phyloP scores from a whole-genome alignment of 208 protist genomes.

The Porcisia hertigi region DNA sequence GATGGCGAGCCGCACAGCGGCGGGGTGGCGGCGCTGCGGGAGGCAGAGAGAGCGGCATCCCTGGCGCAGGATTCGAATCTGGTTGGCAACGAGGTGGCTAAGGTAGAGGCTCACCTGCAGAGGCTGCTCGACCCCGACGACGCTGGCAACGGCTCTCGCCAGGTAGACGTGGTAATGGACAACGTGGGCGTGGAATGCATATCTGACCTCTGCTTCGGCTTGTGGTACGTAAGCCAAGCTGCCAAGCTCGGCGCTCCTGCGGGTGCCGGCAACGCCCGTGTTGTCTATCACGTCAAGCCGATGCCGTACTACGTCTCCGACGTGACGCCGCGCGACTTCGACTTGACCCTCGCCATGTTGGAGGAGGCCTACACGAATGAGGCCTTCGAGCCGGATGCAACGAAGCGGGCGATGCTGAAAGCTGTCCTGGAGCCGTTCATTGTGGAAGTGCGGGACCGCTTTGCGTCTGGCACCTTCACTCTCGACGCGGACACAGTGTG shows the following conservation, averaged over 20 bases:
- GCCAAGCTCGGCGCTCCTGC: constrained; percentile 2
- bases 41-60: constrained; percentile 34
- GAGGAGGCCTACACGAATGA: constrained; percentile 31
- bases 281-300: constrained; percentile 81
- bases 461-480: constrained; percentile 41
- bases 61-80: constrained; percentile 51
- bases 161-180: constrained; percentile 88
- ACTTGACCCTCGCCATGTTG: constrained; percentile 45
- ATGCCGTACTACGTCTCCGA: constrained; percentile 93
- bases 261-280: constrained; percentile 22
- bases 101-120: constrained; percentile 43
- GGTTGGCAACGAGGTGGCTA: constrained; percentile 64
- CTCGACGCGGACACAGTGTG: constrained; percentile 82
- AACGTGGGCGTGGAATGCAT: constrained; percentile 87
- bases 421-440: constrained; percentile 56
- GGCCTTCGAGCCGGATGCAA: constrained; percentile 21
- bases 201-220: constrained; percentile 70
- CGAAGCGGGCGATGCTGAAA: constrained; percentile 29
- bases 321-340: constrained; percentile 80
- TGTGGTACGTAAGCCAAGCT: constrained; percentile 74
- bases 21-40: constrained; percentile 32
- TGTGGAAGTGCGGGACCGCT: constrained; percentile 36
- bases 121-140: constrained; percentile 31
- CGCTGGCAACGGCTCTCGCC: constrained; percentile 11
- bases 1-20: neutral